These are phyloP conservation scores for Clonostachys rosea DNA, from an alignment of 2,329 filamentous ascomycete genomes.

Conservation along the genomic window DNA sequence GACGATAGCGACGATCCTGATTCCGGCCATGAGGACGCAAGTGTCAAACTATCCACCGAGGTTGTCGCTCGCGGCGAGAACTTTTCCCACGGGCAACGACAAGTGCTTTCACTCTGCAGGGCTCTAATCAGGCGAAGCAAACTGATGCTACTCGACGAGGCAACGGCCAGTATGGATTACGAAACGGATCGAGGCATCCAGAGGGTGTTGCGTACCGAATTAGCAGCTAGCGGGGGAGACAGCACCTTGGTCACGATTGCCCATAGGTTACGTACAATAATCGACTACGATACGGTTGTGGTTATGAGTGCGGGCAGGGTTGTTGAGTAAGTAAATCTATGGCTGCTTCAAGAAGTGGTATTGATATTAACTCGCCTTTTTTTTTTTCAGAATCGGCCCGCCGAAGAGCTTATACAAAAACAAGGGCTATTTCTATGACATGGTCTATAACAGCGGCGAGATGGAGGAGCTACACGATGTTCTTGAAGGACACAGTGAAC, in stretches of 20 bases:
- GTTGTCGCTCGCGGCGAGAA: conserved; percentile 50
- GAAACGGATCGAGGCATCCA: conserved; percentile 53
- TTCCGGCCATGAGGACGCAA: not conserved
- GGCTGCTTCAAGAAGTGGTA: not conserved
- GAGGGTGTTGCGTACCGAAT: conserved; percentile 39
- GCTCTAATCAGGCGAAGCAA: conserved; percentile 50
- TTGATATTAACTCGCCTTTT: not conserved
- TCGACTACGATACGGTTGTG: conserved; percentile 54
- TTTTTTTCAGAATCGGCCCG: conserved; percentile 29
- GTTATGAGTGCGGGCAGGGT: conserved; percentile 51
- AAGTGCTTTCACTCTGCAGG: conserved; percentile 52
- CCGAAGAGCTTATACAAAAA: conserved; percentile 39
- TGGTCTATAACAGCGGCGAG: conserved; percentile 51
- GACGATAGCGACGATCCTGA: conserved; percentile 1
- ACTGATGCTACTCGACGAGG: conserved; percentile 53
- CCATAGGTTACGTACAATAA: conserved; percentile 52
- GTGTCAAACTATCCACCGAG: conserved; percentile 32
- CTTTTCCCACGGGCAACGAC: conserved; percentile 51
- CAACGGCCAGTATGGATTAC: conserved; percentile 55
- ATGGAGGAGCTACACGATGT: conserved; percentile 36
- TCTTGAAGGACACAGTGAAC: conserved; percentile 11
- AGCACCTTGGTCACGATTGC: conserved; percentile 54
- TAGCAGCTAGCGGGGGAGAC: conserved; percentile 22
- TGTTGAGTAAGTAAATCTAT: conserved; percentile 35
- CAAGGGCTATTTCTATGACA: conserved; percentile 44